Evolutionary conservation across 1,284 basidiomycete species (phyloP).

Genomic region (Cryptococcus jaspeensis): DNA sequence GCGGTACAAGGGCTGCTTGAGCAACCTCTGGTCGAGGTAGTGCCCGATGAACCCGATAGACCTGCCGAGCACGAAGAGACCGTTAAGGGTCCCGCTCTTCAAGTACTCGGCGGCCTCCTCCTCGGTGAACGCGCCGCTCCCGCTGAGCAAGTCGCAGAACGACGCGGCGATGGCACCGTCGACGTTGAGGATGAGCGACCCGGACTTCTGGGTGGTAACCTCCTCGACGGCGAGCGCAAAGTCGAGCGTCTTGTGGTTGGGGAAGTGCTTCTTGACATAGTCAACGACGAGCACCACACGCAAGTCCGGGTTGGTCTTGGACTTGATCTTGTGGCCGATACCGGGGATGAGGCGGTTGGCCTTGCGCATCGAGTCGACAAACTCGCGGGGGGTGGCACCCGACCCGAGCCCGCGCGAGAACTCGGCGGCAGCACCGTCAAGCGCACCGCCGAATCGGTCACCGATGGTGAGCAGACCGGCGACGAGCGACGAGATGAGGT

Average conservation of each 20-base stretch:
- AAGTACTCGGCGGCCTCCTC: conserved; percentile 98
- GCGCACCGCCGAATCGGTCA: conserved; percentile 97
- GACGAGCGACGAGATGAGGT: conserved; percentile 92
- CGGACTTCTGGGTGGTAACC: conserved; percentile 97
- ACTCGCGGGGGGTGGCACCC: conserved; percentile 92
- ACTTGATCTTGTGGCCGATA: conserved; percentile 99
- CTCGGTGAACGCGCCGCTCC: conserved; percentile 89
- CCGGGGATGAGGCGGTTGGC: conserved; percentile 94
- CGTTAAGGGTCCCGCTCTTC: conserved; percentile 75
- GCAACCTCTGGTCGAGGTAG: conserved; percentile 78
- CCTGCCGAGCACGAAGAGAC: conserved; percentile 94
- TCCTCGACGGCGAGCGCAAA: conserved; percentile 98
- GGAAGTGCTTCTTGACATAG: conserved; percentile 95
- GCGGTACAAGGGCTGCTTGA: conserved; percentile 87
- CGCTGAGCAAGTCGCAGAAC: conserved; percentile 92
- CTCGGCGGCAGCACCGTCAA: conserved; percentile 95
- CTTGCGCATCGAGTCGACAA: conserved; percentile 94
- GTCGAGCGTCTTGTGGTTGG: conserved; percentile 82
- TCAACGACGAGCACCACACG: conserved; percentile 98
- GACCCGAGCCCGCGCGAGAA: conserved; percentile 88
- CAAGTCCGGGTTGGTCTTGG: conserved; percentile 92
- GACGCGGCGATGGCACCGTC: conserved; percentile 97
- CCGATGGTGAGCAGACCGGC: conserved; percentile 97
- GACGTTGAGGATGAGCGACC: conserved; percentile 89
- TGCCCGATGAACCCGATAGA: conserved; percentile 83